A percentile compares a stretch with the other conserved stretches of the same genome.
These are phyloP conservation scores for Fraxinus anomala DNA, from an alignment of 257 asterid genomes.

Conservation along the genomic window DNA sequence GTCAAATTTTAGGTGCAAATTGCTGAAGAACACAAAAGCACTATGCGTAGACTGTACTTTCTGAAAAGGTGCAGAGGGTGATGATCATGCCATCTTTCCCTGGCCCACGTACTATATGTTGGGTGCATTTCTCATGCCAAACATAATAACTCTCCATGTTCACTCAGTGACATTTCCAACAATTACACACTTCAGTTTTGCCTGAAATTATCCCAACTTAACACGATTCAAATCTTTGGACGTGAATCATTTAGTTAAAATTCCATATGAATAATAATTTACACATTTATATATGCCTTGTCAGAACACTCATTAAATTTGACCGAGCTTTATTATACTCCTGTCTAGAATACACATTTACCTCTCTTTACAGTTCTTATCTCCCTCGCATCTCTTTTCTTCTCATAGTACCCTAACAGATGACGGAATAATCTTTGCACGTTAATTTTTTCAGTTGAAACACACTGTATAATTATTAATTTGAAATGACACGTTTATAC, in stretches of 20 bases:
- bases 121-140: neutral
- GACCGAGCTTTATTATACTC: neutral
- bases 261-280: neutral
- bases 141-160: neutral
- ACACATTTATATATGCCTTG: neutral
- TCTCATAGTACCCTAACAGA: neutral
- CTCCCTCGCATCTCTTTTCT: neutral
- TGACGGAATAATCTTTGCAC: neutral
- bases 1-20: neutral
- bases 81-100: neutral
- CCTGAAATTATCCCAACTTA: neutral
- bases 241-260: neutral
- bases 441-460: neutral
- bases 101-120: neutral
- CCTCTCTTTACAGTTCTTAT: neutral
- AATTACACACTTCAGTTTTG: neutral
- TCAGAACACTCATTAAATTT: neutral
- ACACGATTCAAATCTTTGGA: neutral
- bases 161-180: neutral
- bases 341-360: neutral
- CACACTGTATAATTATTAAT: neutral
- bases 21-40: neutral
- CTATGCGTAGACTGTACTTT: neutral
- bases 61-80: neutral
- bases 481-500: neutral